Evolutionary conservation across 1,284 basidiomycete species (phyloP).

Genomic region (Hypsizygus ulmarius): DNA sequence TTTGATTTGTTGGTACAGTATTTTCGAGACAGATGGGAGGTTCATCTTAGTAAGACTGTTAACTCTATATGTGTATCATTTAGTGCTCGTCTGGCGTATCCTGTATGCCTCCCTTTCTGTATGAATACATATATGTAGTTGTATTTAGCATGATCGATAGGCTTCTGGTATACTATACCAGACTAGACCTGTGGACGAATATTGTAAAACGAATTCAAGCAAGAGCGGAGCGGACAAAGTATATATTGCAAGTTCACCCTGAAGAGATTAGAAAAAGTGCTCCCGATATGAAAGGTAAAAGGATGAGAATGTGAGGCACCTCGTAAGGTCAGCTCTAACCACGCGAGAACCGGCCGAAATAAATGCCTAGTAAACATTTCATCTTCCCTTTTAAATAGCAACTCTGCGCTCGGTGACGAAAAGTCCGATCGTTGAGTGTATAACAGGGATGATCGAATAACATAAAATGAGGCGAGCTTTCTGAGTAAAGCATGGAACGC

Average conservation of each 20-base stretch:
- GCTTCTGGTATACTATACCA: too few species aligned
- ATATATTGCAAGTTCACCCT: too few species aligned
- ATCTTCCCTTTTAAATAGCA: slow-evolving; percentile 46
- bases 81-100: too few species aligned
- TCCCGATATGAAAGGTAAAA: background rate
- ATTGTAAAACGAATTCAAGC: too few species aligned
- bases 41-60: too few species aligned
- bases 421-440: slow-evolving; percentile 36
- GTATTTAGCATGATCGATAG: too few species aligned
- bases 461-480: background rate
- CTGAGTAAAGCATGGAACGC: background rate
- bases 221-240: too few species aligned
- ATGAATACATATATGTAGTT: too few species aligned
- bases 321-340: slow-evolving; percentile 51
- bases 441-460: slow-evolving; percentile 24
- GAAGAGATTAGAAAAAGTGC: too few species aligned
- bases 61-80: too few species aligned
- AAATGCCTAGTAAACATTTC: slow-evolving; percentile 38
- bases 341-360: slow-evolving; percentile 45
- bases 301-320: slow-evolving; percentile 41
- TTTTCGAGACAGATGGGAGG: too few species aligned
- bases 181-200: background rate
- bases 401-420: slow-evolving; percentile 39
- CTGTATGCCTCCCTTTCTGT: too few species aligned
- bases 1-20: background rate